Evolutionary conservation across 495 filamentous ascomycete species (phyloP), one percentile per base, ranked within the genome.

Genomic region (Aspergillus ellipticus): DNA sequence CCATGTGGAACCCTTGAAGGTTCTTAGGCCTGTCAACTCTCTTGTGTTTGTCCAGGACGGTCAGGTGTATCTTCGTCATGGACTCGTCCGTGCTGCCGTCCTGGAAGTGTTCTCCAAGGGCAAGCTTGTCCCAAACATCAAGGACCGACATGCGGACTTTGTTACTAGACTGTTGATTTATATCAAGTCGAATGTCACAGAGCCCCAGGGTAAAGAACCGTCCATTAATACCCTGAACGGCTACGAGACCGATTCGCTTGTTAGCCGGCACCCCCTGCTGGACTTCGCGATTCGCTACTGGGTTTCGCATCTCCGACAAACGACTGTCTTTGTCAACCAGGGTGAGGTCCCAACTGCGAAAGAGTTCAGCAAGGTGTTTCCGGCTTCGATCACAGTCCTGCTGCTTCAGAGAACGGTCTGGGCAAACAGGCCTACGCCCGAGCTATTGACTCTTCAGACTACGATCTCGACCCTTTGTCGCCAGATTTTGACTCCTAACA

Each of bases 251-350:
- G 59, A 47, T 8, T 46, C 57, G 0, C 59, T 70, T 7, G 19
- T 71, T 20, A 59, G 64, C 29, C 66, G 62, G 17, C 29, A 67
- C 24, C 59, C 67, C 7, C 63, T 75, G 13, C 60, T 75, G 13
- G 70, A 73, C 29, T 73, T 73, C 49, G 62, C 68, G 11, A 31
- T 75, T 9, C 66, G 67, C 10, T 75, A 75, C 59, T 75, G 72
- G 72, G 57, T 64, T 26, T 55, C 55, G 9, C 66, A 71, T 55
- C 54, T 75, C 33, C 63, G 53, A 13, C 59, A 69, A 24, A 73
- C 70, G 0, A 50, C 58, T 0, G 42, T 56, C n/a, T 74, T 61
- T 35, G 60, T 39, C 11, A 70, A 60, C 10, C 59, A 66, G 42
- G 72, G 70, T 33, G 66, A 70, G 15, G 26, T 48, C n/a, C 49